phyloP scores from a whole-genome alignment of 129 eudicot species.

The Tagetes patula region DNA sequence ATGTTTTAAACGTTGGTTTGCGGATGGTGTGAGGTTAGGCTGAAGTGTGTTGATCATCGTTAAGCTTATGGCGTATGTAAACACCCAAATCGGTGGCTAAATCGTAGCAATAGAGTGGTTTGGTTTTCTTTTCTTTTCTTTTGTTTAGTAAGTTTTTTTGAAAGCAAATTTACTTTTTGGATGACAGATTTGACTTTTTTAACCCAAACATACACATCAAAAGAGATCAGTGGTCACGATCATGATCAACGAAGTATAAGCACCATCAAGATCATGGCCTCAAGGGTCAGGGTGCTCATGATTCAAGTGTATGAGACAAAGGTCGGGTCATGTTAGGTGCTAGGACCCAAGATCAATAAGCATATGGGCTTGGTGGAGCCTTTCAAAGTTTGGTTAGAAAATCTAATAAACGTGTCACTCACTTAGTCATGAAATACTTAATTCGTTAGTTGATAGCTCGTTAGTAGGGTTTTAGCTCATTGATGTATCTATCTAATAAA shows the following conservation, averaged over 20 bases:
- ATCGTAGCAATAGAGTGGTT: not conserved
- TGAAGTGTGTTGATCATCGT: no score
- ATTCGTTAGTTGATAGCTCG: no score
- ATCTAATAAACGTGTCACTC: not conserved
- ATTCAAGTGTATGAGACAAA: not conserved
- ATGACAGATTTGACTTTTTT: not conserved
- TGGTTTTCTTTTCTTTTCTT: no score
- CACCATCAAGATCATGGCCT: not conserved
- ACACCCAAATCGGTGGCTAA: conserved; percentile 21
- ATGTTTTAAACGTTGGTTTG: no score
- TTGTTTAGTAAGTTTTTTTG: no score
- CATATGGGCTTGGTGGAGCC: not conserved
- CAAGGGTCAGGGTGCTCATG: not conserved
- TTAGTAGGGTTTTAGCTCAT: no score
- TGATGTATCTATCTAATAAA: no score
- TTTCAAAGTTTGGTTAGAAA: not conserved
- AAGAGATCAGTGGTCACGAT: not conserved
- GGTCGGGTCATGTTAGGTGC: not conserved
- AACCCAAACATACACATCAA: not conserved
- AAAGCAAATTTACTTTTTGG: not conserved
- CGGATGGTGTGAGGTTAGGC: no score
- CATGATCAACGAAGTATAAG: not conserved
- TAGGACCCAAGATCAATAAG: not conserved
- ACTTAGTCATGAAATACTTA: no score
- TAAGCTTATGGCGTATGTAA: not conserved